Evolutionary conservation across 2,329 filamentous ascomycete genomes (phyloP).

Genomic region (Aspergillus ochraceus): DNA sequence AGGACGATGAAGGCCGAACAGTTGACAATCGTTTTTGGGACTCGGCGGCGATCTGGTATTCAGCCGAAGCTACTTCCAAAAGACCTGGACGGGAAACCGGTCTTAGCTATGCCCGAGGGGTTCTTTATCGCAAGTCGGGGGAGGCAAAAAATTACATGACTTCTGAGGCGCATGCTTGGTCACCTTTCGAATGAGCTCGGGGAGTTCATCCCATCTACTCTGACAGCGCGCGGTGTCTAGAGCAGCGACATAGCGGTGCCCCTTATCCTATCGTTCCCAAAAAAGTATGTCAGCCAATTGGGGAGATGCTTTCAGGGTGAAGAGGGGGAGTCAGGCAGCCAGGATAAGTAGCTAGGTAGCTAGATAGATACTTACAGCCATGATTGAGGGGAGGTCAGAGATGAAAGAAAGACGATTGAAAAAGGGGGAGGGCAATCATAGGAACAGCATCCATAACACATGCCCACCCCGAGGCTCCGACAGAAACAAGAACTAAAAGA

Average conservation of each 20-base stretch:
- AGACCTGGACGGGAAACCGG: slow-evolving; percentile 54
- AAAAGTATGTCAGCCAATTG: neutral
- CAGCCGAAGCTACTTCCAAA: slow-evolving; percentile 67
- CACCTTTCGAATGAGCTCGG: slow-evolving; percentile 88
- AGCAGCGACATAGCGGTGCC: slow-evolving; percentile 73
- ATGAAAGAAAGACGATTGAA: slow-evolving; percentile 10
- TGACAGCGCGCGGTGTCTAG: slow-evolving; percentile 86
- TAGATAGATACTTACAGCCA: slow-evolving; percentile 22
- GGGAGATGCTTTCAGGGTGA: neutral
- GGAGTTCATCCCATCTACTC: slow-evolving; percentile 81
- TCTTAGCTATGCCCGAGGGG: slow-evolving; percentile 18
- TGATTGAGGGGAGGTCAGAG: slow-evolving; percentile 17
- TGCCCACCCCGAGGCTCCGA: slow-evolving; percentile 19
- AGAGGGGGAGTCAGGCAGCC: slow-evolving; percentile 3
- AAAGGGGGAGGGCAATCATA: slow-evolving; percentile 15
- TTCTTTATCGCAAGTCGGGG: slow-evolving; percentile 11
- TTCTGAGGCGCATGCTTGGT: slow-evolving; percentile 88
- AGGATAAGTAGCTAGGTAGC: neutral
- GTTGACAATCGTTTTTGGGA: slow-evolving; percentile 38
- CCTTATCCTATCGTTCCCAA: slow-evolving; percentile 62
- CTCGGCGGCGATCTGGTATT: slow-evolving; percentile 63
- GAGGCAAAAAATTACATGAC: slow-evolving; percentile 61
- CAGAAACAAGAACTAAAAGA: neutral
- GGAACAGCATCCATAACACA: slow-evolving; percentile 16
- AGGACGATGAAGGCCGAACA: slow-evolving; percentile 36